phyloP scores from a whole-genome alignment of 345 rosid species.

The Clarkia xantiana region DNA sequence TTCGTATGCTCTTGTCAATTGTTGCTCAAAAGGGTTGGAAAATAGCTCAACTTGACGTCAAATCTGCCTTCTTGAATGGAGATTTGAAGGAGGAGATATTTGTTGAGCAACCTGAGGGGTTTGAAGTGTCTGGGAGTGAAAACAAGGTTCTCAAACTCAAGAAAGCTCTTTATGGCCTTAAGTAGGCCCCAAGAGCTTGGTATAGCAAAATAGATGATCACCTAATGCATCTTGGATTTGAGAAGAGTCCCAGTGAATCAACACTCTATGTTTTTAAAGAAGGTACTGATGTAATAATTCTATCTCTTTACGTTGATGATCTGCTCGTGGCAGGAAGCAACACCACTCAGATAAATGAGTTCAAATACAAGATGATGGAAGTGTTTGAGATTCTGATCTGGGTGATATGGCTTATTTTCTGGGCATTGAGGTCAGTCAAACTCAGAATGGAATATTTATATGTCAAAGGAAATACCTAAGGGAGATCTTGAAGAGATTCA shows the following conservation, averaged over 20 bases:
- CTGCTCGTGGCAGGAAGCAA: slow-evolving; percentile 1
- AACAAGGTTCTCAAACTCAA: too few relatives aligned
- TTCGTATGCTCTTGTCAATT: too few relatives aligned
- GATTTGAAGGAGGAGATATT: neutral
- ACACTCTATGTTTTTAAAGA: neutral
- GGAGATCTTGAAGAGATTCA: slow-evolving; percentile 1
- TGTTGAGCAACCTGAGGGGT: neutral
- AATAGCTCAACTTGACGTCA: neutral
- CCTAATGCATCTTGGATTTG: too few relatives aligned
- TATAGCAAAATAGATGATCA: neutral
- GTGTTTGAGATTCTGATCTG: slow-evolving; percentile 4
- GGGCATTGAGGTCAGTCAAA: slow-evolving; percentile 5
- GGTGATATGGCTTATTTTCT: slow-evolving; percentile 5
- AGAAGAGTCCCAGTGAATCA: too few relatives aligned
- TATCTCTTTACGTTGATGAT: slow-evolving; percentile 4
- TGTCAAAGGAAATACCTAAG: slow-evolving; percentile 7
- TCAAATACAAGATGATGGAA: too few relatives aligned
- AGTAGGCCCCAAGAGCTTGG: too few relatives aligned
- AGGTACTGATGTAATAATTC: neutral
- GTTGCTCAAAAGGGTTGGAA: neutral
- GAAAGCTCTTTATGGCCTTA: too few relatives aligned
- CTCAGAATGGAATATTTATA: neutral
- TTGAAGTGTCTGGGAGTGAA: neutral
- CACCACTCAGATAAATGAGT: neutral
- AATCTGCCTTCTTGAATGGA: neutral